Percentiles rank a stretch among this genome's conserved stretches.
Conservation (phyloP, 305 asterid species). For the Salvia sclarea region DNA sequence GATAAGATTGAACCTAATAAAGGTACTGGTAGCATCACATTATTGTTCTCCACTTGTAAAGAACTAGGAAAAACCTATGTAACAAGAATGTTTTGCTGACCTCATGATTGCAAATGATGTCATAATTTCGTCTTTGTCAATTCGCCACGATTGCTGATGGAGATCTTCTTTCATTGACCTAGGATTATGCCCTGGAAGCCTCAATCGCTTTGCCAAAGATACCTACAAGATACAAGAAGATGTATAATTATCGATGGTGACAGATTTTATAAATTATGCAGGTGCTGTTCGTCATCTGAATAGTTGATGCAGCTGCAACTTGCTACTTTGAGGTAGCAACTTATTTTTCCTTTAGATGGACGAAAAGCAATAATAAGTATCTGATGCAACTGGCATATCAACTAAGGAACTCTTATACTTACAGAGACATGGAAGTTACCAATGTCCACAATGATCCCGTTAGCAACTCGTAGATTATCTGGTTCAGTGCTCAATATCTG, state of each 20-base stretch:
- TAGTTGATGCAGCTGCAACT: constrained; percentile 19
- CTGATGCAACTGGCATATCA: constrained; percentile 27
- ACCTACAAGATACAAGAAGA: constrained; percentile 49
- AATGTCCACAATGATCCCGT: constrained; percentile 69
- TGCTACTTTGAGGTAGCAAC: constrained; percentile 15
- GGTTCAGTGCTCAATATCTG: constrained; percentile 90
- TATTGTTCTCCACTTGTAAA: background rate
- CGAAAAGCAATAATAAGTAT: constrained; percentile 30
- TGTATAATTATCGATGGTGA: constrained; percentile 9
- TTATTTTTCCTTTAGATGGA: constrained; percentile 5
- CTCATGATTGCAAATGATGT: constrained; percentile 89
- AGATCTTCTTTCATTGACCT: constrained; percentile 58
- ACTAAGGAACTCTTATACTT: constrained; percentile 46
- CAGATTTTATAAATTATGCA: background rate
- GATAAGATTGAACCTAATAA: constrained; percentile 78
- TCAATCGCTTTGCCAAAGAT: constrained; percentile 73
- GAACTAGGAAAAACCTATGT: constrained; percentile 21
- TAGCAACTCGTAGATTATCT: constrained; percentile 67
- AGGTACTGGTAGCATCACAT: constrained; percentile 27
- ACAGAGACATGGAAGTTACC: constrained; percentile 74
- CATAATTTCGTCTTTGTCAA: constrained; percentile 88
- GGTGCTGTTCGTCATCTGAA: constrained; percentile 7
- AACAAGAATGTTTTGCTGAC: constrained; percentile 40
- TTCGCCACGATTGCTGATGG: constrained; percentile 69
- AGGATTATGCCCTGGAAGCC: constrained; percentile 66